These are phyloP conservation scores for Themeda triandra DNA, from an alignment of 176 grass and related monocot genomes.

Conservation along the genomic window DNA sequence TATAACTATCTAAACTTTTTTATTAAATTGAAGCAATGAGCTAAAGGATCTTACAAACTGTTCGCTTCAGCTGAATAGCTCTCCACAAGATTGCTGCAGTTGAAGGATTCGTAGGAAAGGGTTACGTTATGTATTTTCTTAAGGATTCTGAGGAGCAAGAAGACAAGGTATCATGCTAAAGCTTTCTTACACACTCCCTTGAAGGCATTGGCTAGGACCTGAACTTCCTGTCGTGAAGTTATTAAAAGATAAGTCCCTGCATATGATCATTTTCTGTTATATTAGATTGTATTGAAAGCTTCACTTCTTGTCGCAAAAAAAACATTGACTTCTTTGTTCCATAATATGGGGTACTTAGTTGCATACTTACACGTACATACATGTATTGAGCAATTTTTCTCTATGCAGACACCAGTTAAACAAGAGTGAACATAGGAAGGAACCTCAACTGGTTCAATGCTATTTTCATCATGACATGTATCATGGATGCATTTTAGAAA, in stretches of 20 bases:
- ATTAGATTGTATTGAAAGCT: neutral
- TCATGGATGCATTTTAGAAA: neutral
- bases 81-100: slow-evolving; percentile 78
- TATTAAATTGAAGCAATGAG: neutral
- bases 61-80: slow-evolving; percentile 62
- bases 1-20: neutral
- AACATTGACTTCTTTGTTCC: neutral
- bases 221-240: slow-evolving; percentile 66
- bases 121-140: slow-evolving; percentile 23
- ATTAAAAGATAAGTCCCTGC: slow-evolving; percentile 87
- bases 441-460: neutral
- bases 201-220: slow-evolving; percentile 55
- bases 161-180: slow-evolving; percentile 5
- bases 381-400: neutral
- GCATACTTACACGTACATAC: neutral
- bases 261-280: slow-evolving; percentile 20
- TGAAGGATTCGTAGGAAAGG: slow-evolving; percentile 17
- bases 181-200: slow-evolving; percentile 70
- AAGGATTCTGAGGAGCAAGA: slow-evolving; percentile 9
- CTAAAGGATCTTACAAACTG: slow-evolving; percentile 52
- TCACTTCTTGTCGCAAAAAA: neutral
- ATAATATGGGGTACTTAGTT: neutral
- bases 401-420: neutral
- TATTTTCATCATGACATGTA: neutral
- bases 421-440: neutral